Evolutionary conservation across 129 eudicot genomes (phyloP).

Genomic region (Glebionis coronaria): DNA sequence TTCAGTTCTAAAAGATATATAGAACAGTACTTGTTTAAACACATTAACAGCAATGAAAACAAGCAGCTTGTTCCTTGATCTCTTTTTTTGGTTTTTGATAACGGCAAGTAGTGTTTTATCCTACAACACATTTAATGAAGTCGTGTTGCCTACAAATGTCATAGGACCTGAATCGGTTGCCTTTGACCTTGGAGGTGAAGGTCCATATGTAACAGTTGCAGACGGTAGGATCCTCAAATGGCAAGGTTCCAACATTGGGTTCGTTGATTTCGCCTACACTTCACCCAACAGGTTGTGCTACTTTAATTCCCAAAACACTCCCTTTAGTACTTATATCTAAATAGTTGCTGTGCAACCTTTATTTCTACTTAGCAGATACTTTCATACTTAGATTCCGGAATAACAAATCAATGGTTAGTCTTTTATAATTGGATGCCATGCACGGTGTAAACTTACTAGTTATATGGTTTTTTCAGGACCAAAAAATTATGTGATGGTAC

Average conservation of each 20-base stretch:
- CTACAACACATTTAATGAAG: conserved; percentile 25
- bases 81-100: conserved; percentile 15
- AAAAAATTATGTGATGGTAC: conserved; percentile 41
- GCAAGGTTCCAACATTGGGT: conserved; percentile 30
- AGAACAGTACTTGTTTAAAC: no score
- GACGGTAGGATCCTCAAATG: conserved; percentile 50
- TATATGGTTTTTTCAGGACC: conserved; percentile 24
- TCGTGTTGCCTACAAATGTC: conserved; percentile 32
- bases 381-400: not conserved
- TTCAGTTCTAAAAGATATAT: no score
- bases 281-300: conserved; percentile 38
- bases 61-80: conserved; percentile 7
- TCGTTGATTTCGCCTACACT: conserved; percentile 40
- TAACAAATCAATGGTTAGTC: not conserved
- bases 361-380: not conserved
- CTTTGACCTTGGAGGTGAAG: conserved; percentile 37
- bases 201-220: conserved; percentile 37
- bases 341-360: not conserved
- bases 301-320: not conserved
- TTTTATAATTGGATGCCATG: not conserved
- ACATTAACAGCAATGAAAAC: conserved; percentile 19
- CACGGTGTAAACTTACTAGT: not conserved
- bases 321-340: no score
- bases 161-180: conserved; percentile 35
- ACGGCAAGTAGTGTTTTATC: conserved; percentile 15